Evolutionary conservation across 768 basidiomycete species (phyloP), one percentile per base, ranked within the genome.

Genomic region (Boletellus sp.): DNA sequence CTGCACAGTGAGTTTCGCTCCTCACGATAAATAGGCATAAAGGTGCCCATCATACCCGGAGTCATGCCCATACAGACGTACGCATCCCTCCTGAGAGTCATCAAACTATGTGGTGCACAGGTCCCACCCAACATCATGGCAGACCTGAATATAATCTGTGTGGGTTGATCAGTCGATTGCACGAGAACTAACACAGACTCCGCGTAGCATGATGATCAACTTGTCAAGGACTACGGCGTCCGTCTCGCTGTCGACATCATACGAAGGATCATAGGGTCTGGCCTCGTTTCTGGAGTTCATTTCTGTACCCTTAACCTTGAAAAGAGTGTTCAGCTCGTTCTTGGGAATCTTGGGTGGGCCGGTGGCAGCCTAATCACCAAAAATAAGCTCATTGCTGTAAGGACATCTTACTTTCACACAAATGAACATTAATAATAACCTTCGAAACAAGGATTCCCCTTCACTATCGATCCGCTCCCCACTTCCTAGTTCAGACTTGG

Each of bases 51-150:
- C 57, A 86, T 99, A 52, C 93, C 96, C 9, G 93, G 94, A 11
- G 83, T 98, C 47, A 96, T 98, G 94, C 95, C 96, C 1, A 92
- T 99, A 48, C 96, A 98, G 64, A 97, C 90, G 20, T 95, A 94
- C 65, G 81, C 87, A 4, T 96, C 96, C 1, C 98, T 99, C 70
- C 74, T 87, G 39, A 84, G 96, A 40, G 74, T 98, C 59, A 90
- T 86, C 19, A 96, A 94, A 66, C 75, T 99, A 38, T 94, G 91
- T 54, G 87, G 88, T 16, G 82, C 85, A 3, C 75, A 75, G 19
- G 84, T 98, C 16, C 95, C 95, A 0, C 69, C 75, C 3, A 62
- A 72, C 11, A 73, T 95, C 42, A 74, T 85, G 70, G 61, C 75
- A 2, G 82, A 81, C 51, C 72, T 98, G 1, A 81, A 88, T 23